These are phyloP conservation scores for Gossypium australe DNA, from an alignment of 345 rosid species.

Conservation along the genomic window DNA sequence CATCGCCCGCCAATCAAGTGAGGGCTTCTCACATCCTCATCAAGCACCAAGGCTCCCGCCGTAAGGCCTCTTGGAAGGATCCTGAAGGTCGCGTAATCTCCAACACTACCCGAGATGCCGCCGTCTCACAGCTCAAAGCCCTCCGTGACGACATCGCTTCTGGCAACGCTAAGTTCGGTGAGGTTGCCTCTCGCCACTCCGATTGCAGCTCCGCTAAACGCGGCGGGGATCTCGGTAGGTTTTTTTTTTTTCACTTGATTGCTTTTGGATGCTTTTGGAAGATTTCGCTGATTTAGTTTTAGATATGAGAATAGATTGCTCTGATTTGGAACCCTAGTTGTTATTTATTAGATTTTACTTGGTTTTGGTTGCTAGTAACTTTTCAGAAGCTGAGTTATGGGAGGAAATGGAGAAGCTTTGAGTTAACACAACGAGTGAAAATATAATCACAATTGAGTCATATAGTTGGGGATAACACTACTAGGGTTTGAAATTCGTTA, in stretches of 20 bases:
- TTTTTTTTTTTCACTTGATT: conserved; percentile 18
- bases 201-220: conserved; percentile 33
- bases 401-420: neutral
- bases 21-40: conserved; percentile 88
- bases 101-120: conserved; percentile 61
- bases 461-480: neutral
- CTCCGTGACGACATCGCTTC: conserved; percentile 70
- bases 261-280: neutral
- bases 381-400: neutral
- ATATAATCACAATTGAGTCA: neutral
- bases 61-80: conserved; percentile 97
- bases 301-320: neutral
- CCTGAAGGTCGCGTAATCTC: conserved; percentile 78
- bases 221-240: conserved; percentile 84
- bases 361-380: neutral
- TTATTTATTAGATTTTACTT: neutral
- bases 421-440: neutral
- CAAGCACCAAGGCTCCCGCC: conserved; percentile 89
- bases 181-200: conserved; percentile 67
- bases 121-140: conserved; percentile 65
- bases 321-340: neutral
- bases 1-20: conserved; percentile 44
- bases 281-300: neutral
- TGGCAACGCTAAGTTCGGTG: conserved; percentile 74
- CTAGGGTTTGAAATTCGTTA: neutral